Evolutionary conservation across 202 grass and related monocot species (phyloP), one percentile per base, ranked within the genome.

Genomic region (Schoenoplectus tabernaemontani): DNA sequence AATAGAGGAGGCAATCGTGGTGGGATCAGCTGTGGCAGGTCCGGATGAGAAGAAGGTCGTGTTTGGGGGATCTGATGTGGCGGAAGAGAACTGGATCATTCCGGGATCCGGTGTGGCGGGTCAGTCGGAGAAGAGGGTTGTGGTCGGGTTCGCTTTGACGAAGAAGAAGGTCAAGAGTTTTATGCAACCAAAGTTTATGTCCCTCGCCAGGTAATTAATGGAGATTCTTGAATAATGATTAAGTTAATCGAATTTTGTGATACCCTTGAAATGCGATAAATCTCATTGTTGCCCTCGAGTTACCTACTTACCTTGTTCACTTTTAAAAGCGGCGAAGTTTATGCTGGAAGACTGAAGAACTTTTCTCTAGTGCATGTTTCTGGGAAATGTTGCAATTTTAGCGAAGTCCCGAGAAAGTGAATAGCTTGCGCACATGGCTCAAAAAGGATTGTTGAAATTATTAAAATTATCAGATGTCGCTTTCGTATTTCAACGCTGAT

Each of bases 111-210:
- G 36, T 43, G 56, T 54, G 58, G 57, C 76, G 54, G 67, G 62
- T 0, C 78, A 78, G 62, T 56, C 42, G 43, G 77, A 58, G 63
- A 84, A 83, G 68, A 74, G 34, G 64, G 79, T 91, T 26, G 86
- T 93, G 54, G 91, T 93, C 15, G 91, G 89, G 3, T 94, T 89
- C 43, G 91, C 91, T 41, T 86, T 94, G 23, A 91, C 91, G 4
- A 87, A 89, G 85, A 94, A 94, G 87, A 94, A 94, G 71, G 91
- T 94, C 26, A 89, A 87, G 84, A 94, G 91, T 89, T 94, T 94
- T 59, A 76, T 94, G 70, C 91, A 89, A 83, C 91, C 89, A 46
- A 89, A 89, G 41, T 82, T 94, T 60, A 83, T 91, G 61, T 51
- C 77, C 47, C 86, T 94, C 13, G 91, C 89, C 51, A 94, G 91